These are phyloP conservation scores for Porodaedalea pini DNA, from an alignment of 1,284 basidiomycete species.

Conservation along the genomic window DNA sequence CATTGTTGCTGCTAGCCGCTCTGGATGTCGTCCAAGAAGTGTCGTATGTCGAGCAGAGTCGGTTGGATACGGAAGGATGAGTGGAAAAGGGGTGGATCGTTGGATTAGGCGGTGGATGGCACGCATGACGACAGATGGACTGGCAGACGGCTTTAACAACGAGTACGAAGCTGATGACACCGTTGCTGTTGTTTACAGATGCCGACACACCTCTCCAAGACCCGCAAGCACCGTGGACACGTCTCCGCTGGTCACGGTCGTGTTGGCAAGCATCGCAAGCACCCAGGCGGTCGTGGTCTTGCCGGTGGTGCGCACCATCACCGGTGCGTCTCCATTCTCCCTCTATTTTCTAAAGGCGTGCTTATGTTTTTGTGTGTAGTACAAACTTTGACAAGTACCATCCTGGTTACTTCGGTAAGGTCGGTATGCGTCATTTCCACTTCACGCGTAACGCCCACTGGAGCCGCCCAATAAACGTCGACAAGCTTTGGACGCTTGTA, in stretches of 20 bases:
- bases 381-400: constrained; percentile 95
- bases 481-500: constrained; percentile 85
- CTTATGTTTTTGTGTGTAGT: constrained; percentile 35
- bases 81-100: constrained; percentile 13
- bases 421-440: constrained; percentile 99
- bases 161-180: constrained; percentile 28
- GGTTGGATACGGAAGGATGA: neutral
- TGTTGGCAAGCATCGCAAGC: constrained; percentile 99
- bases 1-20: neutral
- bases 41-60: neutral
- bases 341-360: neutral
- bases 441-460: constrained; percentile 87
- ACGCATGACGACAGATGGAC: constrained; percentile 4
- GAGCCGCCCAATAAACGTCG: constrained; percentile 95
- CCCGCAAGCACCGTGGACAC: constrained; percentile 98
- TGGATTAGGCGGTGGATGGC: constrained; percentile 24
- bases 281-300: constrained; percentile 99
- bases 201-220: constrained; percentile 94
- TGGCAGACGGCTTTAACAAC: constrained; percentile 26
- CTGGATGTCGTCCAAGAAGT: neutral
- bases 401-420: constrained; percentile 99
- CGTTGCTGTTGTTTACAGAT: constrained; percentile 41
- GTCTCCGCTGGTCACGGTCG: constrained; percentile 99
- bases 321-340: constrained; percentile 55
- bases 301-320: constrained; percentile 99